Evolutionary conservation across 83 land plant species (phyloP), one percentile per base, ranked within the genome.

Genomic region (Thuja plicata): DNA sequence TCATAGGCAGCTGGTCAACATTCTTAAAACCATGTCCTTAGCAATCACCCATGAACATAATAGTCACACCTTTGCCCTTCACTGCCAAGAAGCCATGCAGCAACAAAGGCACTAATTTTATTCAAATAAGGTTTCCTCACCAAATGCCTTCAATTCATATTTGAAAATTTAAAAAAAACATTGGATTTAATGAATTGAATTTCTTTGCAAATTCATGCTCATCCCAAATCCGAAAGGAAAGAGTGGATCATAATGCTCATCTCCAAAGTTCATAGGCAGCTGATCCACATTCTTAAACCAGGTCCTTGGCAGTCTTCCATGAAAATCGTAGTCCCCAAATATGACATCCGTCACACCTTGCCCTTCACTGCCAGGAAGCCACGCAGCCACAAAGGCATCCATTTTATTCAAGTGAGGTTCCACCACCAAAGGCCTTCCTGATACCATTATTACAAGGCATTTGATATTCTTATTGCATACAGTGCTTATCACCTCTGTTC

Each of bases 351-450:
- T 90, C 15, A 95, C 89, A 2, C 97, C 97, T 32, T 91, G 92
- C 32, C 97, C 97, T 89, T 96, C 97, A 37, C 91, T 87, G 1
- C 98, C 98, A 2, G 98, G 98, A 0, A 96, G 91, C 98, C 98
- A 96, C 1, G 98, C 98, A 24, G 98, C 97, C 11, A 96, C 97
- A 54, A 96, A 88, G 11, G 97, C 96, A 62, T 93, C 95, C 79
- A 96, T 93, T 66, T 55, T 38, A 7, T 89, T 11, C 24, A 95
- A 38, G 78, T 96, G 91, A 21, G 97, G 97, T 86, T 92, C 93
- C 62, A 96, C 91, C 52, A 94, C 95, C 70, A 96, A 86, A 3
- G 98, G 97, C 77, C 98, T 81, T 38, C 98, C 97, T 12, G 98
- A 94, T 88, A 96, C 82, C 74, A 96, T 17, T 32, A 95, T 91